Evolutionary conservation across 2,329 filamentous ascomycete genomes (phyloP).

Genomic region (Talaromyces sp.): DNA sequence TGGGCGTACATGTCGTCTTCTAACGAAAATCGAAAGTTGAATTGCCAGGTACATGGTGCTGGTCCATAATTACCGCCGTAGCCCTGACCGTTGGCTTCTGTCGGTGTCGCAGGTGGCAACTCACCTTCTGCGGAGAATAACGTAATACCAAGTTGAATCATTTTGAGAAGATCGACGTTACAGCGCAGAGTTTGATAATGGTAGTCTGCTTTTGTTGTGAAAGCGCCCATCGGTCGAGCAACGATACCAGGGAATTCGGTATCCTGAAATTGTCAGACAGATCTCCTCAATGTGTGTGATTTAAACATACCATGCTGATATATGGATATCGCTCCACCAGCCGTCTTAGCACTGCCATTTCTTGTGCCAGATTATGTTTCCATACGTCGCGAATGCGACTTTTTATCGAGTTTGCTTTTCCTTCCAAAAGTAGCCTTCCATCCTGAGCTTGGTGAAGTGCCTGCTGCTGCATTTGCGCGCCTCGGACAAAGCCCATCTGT

Average conservation of each 20-base stretch:
- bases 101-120: conserved; percentile 68
- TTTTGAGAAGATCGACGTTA: conserved; percentile 95
- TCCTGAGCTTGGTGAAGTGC: conserved; percentile 50
- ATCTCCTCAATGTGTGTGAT: neutral
- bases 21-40: conserved; percentile 96
- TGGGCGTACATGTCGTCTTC: conserved; percentile 98
- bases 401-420: conserved; percentile 60
- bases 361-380: conserved; percentile 85
- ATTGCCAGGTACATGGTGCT: conserved; percentile 92
- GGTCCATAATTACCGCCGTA: conserved; percentile 53
- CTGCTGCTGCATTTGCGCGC: conserved; percentile 62
- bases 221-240: conserved; percentile 88
- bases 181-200: conserved; percentile 97
- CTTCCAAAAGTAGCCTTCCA: conserved; percentile 52
- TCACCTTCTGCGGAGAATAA: conserved; percentile 90
- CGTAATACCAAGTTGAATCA: conserved; percentile 94
- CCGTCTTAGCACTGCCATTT: conserved; percentile 79
- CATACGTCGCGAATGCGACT: conserved; percentile 93
- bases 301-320: conserved; percentile 82
- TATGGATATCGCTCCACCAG: conserved; percentile 90
- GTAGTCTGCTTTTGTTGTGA: conserved; percentile 93
- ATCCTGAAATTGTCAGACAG: conserved; percentile 52
- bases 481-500: conserved; percentile 80
- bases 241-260: conserved; percentile 99
- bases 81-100: conserved; percentile 48